Conservation (phyloP, 2,329 filamentous ascomycete genomes). For the Scytalidium sp. region DNA sequence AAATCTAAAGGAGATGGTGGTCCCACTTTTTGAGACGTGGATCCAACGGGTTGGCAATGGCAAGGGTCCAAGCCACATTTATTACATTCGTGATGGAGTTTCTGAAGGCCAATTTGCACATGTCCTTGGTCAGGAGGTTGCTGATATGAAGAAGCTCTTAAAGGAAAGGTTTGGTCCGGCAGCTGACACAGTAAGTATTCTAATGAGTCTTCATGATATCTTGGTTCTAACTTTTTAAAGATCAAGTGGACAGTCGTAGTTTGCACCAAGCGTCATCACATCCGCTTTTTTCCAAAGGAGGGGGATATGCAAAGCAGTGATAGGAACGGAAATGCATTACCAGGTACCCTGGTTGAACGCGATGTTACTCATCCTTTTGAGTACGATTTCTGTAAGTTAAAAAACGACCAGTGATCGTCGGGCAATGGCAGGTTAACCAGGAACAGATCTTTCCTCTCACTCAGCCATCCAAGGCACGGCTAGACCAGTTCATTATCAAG, state of each 20-base stretch:
- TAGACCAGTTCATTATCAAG: conserved; percentile 87
- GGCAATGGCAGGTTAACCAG: neutral
- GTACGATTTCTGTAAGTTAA: conserved; percentile 72
- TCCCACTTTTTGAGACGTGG: conserved; percentile 65
- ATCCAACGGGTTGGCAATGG: conserved; percentile 48
- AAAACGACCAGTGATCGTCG: neutral
- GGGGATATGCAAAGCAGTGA: conserved; percentile 53
- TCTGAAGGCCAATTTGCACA: conserved; percentile 81
- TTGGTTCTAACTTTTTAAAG: conserved; percentile 10
- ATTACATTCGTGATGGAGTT: conserved; percentile 93
- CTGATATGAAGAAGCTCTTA: conserved; percentile 63
- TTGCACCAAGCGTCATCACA: conserved; percentile 90
- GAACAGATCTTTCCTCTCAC: conserved; percentile 56
- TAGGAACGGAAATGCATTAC: conserved; percentile 75
- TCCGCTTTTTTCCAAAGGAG: conserved; percentile 80
- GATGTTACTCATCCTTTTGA: conserved; percentile 91
- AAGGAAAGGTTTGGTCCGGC: conserved; percentile 29
- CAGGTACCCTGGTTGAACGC: conserved; percentile 82
- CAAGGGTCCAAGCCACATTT: conserved; percentile 66
- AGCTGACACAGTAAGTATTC: conserved; percentile 19
- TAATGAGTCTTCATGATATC: neutral
- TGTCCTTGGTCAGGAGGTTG: conserved; percentile 76
- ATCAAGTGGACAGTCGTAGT: conserved; percentile 78
- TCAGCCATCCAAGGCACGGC: conserved; percentile 91
- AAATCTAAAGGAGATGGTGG: conserved; percentile 66